These are phyloP conservation scores for Helotiales sp. DNA, from an alignment of 2,329 filamentous ascomycete genomes.

Conservation along the genomic window DNA sequence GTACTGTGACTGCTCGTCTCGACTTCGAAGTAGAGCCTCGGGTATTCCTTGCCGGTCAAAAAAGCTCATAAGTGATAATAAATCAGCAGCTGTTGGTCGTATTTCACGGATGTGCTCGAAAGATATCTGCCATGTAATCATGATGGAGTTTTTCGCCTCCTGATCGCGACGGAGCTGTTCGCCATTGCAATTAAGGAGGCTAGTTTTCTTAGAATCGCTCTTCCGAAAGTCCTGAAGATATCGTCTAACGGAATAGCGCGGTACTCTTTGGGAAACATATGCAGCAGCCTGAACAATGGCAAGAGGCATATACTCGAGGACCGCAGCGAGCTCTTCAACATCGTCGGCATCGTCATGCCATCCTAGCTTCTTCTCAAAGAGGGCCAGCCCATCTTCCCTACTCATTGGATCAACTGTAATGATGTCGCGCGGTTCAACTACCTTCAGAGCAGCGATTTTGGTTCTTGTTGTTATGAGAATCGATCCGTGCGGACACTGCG, in stretches of 20 bases:
- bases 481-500: conserved; percentile 31
- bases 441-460: conserved; percentile 23
- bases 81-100: conserved; percentile 46
- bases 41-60: no score
- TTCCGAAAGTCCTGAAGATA: conserved; percentile 49
- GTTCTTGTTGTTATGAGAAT: conserved; percentile 39
- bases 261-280: conserved; percentile 37
- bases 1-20: conserved; percentile 18
- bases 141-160: conserved; percentile 45
- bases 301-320: no score
- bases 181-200: conserved; percentile 42
- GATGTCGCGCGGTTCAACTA: conserved; percentile 36
- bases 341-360: conserved; percentile 19
- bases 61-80: conserved; percentile 54
- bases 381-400: conserved; percentile 35
- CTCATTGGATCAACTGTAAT: conserved; percentile 42
- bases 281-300: no score
- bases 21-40: conserved; percentile 39
- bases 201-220: conserved; percentile 41
- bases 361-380: conserved; percentile 42
- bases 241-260: conserved; percentile 41
- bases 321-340: conserved; percentile 25
- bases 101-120: conserved; percentile 45
- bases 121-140: no score
- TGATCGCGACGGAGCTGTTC: conserved; percentile 45